Conservation (phyloP, 768 basidiomycete genomes). For the Leccinum variicolor region DNA sequence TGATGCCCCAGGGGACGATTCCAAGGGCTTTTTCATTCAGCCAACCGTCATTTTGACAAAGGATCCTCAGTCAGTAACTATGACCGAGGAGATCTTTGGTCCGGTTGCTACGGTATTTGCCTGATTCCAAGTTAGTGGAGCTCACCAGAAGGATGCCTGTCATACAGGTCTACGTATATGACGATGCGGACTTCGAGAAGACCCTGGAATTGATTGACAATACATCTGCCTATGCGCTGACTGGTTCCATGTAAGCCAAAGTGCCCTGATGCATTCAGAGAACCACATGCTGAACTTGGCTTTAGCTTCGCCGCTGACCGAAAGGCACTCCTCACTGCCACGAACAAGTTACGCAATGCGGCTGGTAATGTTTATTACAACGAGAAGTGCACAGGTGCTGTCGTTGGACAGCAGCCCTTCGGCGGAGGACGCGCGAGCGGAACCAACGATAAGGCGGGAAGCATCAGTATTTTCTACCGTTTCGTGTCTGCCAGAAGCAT, state of each 20-base stretch:
- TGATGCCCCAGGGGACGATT: constrained; percentile 63
- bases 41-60: constrained; percentile 93
- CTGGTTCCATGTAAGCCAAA: constrained; percentile 81
- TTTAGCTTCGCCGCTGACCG: constrained; percentile 81
- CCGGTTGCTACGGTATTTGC: constrained; percentile 79
- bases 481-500: constrained; percentile 89
- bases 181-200: constrained; percentile 83
- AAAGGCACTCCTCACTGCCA: constrained; percentile 71
- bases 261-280: not conserved
- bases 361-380: constrained; percentile 99
- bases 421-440: constrained; percentile 91
- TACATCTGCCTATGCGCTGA: constrained; percentile 86
- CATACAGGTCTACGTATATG: constrained; percentile 76
- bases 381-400: constrained; percentile 97
- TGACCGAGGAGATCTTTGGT: constrained; percentile 96
- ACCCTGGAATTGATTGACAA: constrained; percentile 84
- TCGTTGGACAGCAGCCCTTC: constrained; percentile 97
- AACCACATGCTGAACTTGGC: constrained; percentile 7
- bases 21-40: constrained; percentile 89
- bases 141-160: not conserved
- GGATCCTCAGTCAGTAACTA: constrained; percentile 84
- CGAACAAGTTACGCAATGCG: constrained; percentile 81
- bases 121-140: not conserved
- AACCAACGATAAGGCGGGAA: constrained; percentile 98
- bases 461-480: constrained; percentile 70